Base-by-base conservation (phyloP, 148 eudicot genomes). In the Vaccinium vitisidaea region DNA sequence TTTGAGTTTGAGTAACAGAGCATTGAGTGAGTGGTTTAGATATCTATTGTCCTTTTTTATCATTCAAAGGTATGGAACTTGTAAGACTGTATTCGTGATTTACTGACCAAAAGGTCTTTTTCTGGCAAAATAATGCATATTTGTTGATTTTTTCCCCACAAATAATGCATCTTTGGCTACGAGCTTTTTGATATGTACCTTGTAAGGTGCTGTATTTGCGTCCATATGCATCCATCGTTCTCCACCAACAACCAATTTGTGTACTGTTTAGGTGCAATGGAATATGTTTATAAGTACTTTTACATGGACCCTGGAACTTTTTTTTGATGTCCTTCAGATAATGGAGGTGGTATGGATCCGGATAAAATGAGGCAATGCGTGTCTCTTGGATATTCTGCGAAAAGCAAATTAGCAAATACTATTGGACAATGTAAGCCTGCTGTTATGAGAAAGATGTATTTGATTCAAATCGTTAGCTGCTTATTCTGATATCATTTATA, bases 341-440 rank as follows among this genome's bases (percentile, higher is more conserved):
- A 96, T 90, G 99, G 99, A 53, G 98, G 99, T 84, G 99, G 99
- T 48, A 96, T 96, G 99, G 91, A 92, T 82, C 98, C 98, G 9
- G 95, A 95, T 46, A 93, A 92, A 88, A 81, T 96, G 93, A 94
- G 99, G 53, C 96, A 92, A 77, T 96, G 99, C 88, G 95, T 96
- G 96, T 96, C 99, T 67, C 92, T 96, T 52, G 99, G 99, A 19
- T 96, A 96, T 87, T 96, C 99, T 77, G 90, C 83, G 21, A 96
- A 96, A 89, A 94, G 96, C 91, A 95, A 94, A 89, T 69, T 93
- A 82, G 93, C 95, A 5, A 88, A 95, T 87, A 94, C 98, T 18
- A 96, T 96, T 78, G 99, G 98, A 48, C 98, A 96, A 88, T 96
- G 99, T 96, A 82, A 88, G 94, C 50, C 23, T 14, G 36, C 30